Base-by-base conservation (phyloP, 2,329 filamentous ascomycete genomes). In the Trichoderma simmonsii region DNA sequence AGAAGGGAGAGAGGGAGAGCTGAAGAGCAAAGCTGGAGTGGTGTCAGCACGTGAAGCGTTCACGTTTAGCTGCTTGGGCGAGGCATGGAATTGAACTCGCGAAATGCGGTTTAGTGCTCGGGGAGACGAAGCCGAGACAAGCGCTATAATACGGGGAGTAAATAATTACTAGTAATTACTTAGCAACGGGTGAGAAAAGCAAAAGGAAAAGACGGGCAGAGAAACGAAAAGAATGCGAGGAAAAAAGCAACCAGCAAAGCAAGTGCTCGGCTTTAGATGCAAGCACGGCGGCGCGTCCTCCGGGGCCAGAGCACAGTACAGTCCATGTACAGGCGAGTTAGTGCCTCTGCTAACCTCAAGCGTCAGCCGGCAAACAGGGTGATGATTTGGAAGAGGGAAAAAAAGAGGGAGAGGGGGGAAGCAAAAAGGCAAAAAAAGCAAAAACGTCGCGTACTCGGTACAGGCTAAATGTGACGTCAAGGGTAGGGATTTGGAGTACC, bases 21-120 rank as follows among this genome's bases (percentile, higher is more conserved):
- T 51, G 43, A 51, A 51, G 43, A 51, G 21, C 34, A 9, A 14
- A 62, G 51, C 61, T 61, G 21, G 64, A 48, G 30, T 57, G 62
- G 70, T 43, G 67, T 39, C 71, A 61, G 71, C 71, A 73, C 71
- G 67, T 73, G 71, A 73, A 66, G 64, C 62, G 26, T 24, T 36
- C 30, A 34, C 32, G 62, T 36, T n/a, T 62, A 56, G 64, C 61
- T 63, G 24, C 26, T 30, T 51, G 7, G 6, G 39, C 39, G 39
- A 30, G 64, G 24, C 24, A 57, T 59, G 64, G 64, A 57, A 43
- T 43, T n/a, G 39, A 34, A 34, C 26, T 54, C 34, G 48, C 60
- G 39, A 32, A 48, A 65, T 56, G 69, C 7, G 65, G 69, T 62
- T 72, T 71, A 71, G 67, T 72, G 70, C 54, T 64, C 30, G 51